phyloP scores from a whole-genome alignment of 202 grass and related monocot genomes.

The Alloteropsis angusta region DNA sequence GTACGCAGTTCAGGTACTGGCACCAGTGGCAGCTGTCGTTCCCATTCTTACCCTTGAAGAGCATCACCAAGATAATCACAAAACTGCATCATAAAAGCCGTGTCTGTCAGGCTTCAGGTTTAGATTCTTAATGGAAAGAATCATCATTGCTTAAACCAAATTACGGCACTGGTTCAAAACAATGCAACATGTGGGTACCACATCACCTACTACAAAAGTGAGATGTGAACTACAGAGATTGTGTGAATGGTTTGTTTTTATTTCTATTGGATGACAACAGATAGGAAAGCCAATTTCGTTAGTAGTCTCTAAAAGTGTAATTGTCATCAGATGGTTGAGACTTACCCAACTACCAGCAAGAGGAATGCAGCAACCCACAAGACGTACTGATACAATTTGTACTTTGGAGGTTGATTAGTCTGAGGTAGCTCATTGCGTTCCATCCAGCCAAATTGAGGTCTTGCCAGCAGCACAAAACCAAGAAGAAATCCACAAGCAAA shows the following conservation, averaged over 20 bases:
- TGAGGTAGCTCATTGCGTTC: constrained; percentile 57
- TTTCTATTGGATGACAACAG: no score
- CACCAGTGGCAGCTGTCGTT: constrained; percentile 89
- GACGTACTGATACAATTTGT: constrained; percentile 72
- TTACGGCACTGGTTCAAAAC: background rate
- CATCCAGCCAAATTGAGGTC: constrained; percentile 93
- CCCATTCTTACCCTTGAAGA: constrained; percentile 89
- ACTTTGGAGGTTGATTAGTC: constrained; percentile 74
- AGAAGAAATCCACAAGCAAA: constrained; percentile 73
- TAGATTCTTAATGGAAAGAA: background rate
- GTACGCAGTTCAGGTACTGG: constrained; percentile 81
- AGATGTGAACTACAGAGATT: background rate
- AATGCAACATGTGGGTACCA: background rate
- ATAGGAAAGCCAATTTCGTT: no score
- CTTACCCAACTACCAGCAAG: constrained; percentile 69
- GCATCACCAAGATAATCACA: constrained; percentile 51
- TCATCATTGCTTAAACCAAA: background rate
- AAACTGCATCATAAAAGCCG: constrained; percentile 41
- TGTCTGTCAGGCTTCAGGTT: background rate
- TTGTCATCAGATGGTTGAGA: background rate
- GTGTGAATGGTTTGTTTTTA: no score
- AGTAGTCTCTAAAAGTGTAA: no score
- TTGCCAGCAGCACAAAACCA: constrained; percentile 67
- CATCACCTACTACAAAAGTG: background rate
- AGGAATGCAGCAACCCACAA: constrained; percentile 59